phyloP scores from a whole-genome alignment of 2,329 filamentous ascomycete species.

The Paraconiothyrium sp. region DNA sequence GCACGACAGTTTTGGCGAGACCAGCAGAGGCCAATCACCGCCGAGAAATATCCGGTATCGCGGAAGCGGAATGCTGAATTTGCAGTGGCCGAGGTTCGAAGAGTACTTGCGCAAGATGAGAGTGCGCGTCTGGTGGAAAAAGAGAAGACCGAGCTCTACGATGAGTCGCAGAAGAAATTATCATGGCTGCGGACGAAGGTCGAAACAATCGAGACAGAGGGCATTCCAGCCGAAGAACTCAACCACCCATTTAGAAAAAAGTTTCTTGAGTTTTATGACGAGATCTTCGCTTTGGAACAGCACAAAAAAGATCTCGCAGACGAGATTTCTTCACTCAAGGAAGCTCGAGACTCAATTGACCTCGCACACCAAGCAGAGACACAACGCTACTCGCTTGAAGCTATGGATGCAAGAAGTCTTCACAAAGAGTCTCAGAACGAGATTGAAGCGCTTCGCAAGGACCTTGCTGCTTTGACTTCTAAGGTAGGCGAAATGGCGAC shows the following conservation, averaged over 20 bases:
- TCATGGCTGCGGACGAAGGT: background rate
- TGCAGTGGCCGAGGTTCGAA: background rate
- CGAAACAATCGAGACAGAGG: background rate
- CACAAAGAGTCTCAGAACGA: constrained; percentile 15
- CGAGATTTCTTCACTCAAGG: background rate
- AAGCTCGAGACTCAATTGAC: background rate
- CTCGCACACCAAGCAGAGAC: constrained; percentile 11
- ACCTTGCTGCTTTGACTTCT: background rate
- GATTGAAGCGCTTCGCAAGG: constrained; percentile 16
- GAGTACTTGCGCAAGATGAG: background rate
- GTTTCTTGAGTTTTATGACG: background rate
- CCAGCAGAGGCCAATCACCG: too few species aligned
- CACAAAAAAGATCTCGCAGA: background rate
- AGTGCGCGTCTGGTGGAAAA: background rate
- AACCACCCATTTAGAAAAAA: background rate
- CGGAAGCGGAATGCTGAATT: background rate
- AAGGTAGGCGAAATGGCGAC: too few species aligned
- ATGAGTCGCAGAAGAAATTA: background rate
- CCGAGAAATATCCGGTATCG: too few species aligned
- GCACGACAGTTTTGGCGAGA: background rate
- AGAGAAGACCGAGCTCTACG: background rate
- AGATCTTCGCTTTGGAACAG: background rate
- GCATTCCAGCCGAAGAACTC: background rate
- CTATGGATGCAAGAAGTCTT: constrained; percentile 16
- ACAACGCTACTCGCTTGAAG: constrained; percentile 12